Evolutionary conservation across 305 asterid genomes (phyloP).

Genomic region (Withania somnifera): DNA sequence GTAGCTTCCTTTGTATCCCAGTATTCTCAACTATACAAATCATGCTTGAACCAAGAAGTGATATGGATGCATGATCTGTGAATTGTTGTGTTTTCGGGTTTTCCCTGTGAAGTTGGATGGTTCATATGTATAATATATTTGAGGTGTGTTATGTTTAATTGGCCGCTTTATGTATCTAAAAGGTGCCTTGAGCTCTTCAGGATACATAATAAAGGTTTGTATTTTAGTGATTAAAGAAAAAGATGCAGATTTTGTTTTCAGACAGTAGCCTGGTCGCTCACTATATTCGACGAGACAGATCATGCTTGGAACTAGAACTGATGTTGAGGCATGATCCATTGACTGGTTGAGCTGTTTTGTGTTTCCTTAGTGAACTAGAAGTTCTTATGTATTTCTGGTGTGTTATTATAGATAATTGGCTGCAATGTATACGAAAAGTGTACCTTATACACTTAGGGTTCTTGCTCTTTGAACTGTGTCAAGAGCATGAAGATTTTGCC

Average conservation of each 20-base stretch:
- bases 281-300: background rate
- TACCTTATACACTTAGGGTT: background rate
- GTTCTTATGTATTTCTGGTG: background rate
- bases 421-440: background rate
- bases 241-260: background rate
- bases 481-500: background rate
- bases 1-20: background rate
- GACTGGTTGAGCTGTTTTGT: background rate
- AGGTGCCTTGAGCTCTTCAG: background rate
- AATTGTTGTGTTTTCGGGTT: background rate
- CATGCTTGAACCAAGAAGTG: background rate
- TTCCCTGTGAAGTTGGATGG: background rate
- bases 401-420: background rate
- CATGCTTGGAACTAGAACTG: background rate
- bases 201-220: background rate
- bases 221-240: background rate
- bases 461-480: background rate
- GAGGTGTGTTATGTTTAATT: background rate
- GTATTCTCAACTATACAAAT: background rate
- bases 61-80: background rate
- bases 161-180: background rate
- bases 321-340: background rate
- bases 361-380: background rate
- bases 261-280: background rate
- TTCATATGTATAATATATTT: background rate